A percentile compares a stretch with the other conserved stretches of the same genome.
phyloP scores from a whole-genome alignment of 2,329 filamentous ascomycete genomes.

The Penicillium hordei region DNA sequence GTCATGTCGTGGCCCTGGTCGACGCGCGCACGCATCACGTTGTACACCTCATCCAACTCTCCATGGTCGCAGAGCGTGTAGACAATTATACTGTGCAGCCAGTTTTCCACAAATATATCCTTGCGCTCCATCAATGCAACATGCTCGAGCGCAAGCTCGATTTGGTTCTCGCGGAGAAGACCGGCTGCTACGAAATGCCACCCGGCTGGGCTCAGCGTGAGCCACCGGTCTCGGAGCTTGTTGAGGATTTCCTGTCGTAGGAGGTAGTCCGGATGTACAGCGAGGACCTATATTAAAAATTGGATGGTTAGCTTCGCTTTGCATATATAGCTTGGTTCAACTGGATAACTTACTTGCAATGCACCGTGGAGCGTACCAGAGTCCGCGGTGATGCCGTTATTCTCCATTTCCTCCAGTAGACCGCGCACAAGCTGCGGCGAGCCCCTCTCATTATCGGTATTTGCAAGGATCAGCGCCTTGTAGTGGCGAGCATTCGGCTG shows the following conservation, averaged over 20 bases:
- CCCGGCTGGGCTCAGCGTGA: conserved; percentile 60
- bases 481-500: conserved; percentile 54
- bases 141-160: conserved; percentile 73
- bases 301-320: neutral
- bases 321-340: neutral
- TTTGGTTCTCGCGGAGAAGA: conserved; percentile 75
- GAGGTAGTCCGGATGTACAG: conserved; percentile 82
- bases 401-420: conserved; percentile 72
- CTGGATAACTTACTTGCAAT: conserved; percentile 55
- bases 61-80: conserved; percentile 69
- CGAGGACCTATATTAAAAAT: conserved; percentile 56
- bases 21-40: conserved; percentile 62
- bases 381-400: conserved; percentile 62
- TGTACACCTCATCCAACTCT: conserved; percentile 75
- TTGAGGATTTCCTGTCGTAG: conserved; percentile 69
- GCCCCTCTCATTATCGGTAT: conserved; percentile 63
- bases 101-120: conserved; percentile 59
- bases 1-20: conserved; percentile 50
- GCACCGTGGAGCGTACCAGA: conserved; percentile 68
- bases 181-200: conserved; percentile 70
- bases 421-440: conserved; percentile 63
- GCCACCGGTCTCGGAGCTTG: conserved; percentile 67
- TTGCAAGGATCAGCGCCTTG: conserved; percentile 71
- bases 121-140: conserved; percentile 66
- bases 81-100: conserved; percentile 77